Evolutionary conservation across 176 grass and related monocot species (phyloP).

Genomic region (Hsuehochloa calcarea): DNA sequence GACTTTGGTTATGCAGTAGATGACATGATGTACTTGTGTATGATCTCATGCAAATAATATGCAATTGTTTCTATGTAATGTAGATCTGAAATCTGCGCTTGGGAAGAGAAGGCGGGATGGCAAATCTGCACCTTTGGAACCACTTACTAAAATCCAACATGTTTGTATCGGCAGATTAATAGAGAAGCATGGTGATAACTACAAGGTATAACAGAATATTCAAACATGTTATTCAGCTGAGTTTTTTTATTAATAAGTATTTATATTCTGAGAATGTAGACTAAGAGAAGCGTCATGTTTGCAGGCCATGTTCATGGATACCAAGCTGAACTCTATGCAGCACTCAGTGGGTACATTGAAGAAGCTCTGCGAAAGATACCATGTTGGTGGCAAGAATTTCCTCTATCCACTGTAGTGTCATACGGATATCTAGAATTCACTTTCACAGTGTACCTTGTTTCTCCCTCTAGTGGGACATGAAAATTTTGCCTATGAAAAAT

Average conservation of each 20-base stretch:
- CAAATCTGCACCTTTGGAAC: constrained; percentile 62
- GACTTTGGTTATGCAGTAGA: not conserved
- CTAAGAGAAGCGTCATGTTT: constrained; percentile 27
- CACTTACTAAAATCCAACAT: constrained; percentile 71
- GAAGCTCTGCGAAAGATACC: constrained; percentile 76
- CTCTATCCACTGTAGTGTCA: constrained; percentile 42
- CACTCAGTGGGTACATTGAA: constrained; percentile 70
- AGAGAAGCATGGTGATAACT: constrained; percentile 81
- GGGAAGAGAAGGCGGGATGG: constrained; percentile 83
- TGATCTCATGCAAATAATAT: constrained; percentile 31
- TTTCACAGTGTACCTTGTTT: not conserved
- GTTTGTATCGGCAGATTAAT: constrained; percentile 68
- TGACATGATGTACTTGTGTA: not conserved
- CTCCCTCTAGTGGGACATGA: not conserved
- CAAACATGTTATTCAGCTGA: not conserved
- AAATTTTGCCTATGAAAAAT: constrained; percentile 29
- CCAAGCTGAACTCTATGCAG: constrained; percentile 83
- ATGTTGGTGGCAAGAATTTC: constrained; percentile 45
- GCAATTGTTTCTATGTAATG: constrained; percentile 4
- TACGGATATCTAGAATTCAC: not conserved
- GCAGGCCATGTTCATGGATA: constrained; percentile 98
- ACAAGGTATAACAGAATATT: constrained; percentile 55
- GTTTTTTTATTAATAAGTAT: not conserved
- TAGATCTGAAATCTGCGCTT: constrained; percentile 87
- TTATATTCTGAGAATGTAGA: not conserved